These are phyloP conservation scores for Huntiella abstrusa DNA, from an alignment of 2,329 filamentous ascomycete species.

Conservation along the genomic window DNA sequence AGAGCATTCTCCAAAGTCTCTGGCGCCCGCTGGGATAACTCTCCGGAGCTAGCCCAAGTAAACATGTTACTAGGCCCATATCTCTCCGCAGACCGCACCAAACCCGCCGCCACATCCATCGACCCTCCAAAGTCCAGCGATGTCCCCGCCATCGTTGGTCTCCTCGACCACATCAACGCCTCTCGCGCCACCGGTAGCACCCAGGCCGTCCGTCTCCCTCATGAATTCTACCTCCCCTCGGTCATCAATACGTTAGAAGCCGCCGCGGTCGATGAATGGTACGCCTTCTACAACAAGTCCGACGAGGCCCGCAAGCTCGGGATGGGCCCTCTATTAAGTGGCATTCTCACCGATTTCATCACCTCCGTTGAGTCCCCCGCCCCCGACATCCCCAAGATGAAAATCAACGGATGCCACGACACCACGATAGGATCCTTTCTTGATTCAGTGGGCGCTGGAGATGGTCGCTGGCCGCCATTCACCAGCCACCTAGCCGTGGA, in stretches of 20 bases:
- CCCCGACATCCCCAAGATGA: conserved; percentile 33
- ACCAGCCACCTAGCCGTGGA: conserved; percentile 86
- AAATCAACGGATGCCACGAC: conserved; percentile 75
- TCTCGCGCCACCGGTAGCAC: conserved; percentile 57
- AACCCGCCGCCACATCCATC: conserved; percentile 58
- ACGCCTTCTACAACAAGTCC: conserved; percentile 65
- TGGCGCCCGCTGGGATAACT: conserved; percentile 54
- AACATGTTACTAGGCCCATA: conserved; percentile 61
- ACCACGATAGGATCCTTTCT: conserved; percentile 74
- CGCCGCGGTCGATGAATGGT: conserved; percentile 86
- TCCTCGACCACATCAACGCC: conserved; percentile 88
- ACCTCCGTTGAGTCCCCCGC: conserved; percentile 28
- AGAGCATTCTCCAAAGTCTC: conserved; percentile 54
- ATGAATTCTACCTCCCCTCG: conserved; percentile 70
- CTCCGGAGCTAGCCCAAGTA: conserved; percentile 67
- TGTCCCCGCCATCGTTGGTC: conserved; percentile 58
- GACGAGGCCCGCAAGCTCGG: conserved; percentile 76
- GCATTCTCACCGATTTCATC: conserved; percentile 61
- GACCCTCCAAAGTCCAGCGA: conserved; percentile 26
- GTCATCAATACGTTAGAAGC: conserved; percentile 49
- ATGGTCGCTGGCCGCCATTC: conserved; percentile 72
- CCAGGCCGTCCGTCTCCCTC: conserved; percentile 56
- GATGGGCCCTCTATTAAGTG: conserved; percentile 69
- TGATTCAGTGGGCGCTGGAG: conserved; percentile 60
- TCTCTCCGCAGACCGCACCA: conserved; percentile 41